A percentile compares a stretch with the other conserved stretches of the same genome.
Evolutionary conservation across 345 rosid species (phyloP).

Genomic region (Dimocarpus longan): DNA sequence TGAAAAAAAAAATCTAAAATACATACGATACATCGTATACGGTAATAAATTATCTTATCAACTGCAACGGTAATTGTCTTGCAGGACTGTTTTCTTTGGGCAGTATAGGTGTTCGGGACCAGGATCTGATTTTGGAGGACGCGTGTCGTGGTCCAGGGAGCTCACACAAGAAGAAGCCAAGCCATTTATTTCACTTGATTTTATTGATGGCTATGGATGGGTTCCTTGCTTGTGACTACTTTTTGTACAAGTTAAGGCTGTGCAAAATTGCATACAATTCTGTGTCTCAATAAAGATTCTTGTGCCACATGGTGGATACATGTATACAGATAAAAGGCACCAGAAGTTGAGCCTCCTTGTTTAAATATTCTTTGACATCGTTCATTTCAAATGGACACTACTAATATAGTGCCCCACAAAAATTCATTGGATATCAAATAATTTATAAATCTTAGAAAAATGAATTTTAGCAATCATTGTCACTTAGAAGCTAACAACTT

Average conservation of each 20-base stretch:
- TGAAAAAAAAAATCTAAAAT: no score
- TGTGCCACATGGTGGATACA: neutral
- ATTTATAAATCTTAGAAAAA: no score
- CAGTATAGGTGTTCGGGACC: slow-evolving; percentile 54
- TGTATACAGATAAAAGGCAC: no score
- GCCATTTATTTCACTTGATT: slow-evolving; percentile 40
- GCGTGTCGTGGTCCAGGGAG: slow-evolving; percentile 53
- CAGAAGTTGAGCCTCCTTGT: no score
- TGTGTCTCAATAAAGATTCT: neutral
- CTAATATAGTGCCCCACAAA: no score
- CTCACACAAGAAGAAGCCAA: slow-evolving; percentile 37
- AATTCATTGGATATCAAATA: no score
- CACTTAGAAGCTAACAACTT: no score
- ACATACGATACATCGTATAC: no score
- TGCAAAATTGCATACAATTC: neutral
- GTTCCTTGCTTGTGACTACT: slow-evolving; percentile 20
- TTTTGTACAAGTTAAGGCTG: neutral
- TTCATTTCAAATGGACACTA: no score
- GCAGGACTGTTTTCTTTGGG: slow-evolving; percentile 51
- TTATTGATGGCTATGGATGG: slow-evolving; percentile 46
- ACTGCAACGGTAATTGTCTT: neutral
- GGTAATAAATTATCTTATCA: neutral
- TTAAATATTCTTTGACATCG: no score
- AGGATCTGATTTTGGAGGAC: slow-evolving; percentile 41
- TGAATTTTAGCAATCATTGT: no score